Evolutionary conservation across 495 filamentous ascomycete species (phyloP).

Genomic region (Aspergillus bertholletiae): DNA sequence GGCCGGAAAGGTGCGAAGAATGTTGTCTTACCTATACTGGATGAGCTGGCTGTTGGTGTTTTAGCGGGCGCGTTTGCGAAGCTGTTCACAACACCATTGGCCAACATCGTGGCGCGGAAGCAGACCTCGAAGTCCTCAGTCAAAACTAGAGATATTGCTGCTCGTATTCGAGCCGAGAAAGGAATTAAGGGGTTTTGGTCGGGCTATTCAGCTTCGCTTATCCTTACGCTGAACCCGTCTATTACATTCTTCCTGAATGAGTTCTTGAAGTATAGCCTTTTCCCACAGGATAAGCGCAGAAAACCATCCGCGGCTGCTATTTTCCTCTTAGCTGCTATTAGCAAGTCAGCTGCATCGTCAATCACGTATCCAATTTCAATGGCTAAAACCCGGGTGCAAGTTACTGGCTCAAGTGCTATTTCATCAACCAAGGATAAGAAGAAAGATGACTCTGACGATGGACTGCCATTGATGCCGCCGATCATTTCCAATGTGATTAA

Average conservation of each 20-base stretch:
- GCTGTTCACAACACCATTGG: slow-evolving; percentile 74
- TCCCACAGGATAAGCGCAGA: slow-evolving; percentile 47
- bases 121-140: slow-evolving; percentile 61
- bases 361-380: slow-evolving; percentile 86
- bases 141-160: slow-evolving; percentile 54
- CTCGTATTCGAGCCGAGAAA: slow-evolving; percentile 63
- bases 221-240: slow-evolving; percentile 82
- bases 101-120: slow-evolving; percentile 79
- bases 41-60: slow-evolving; percentile 76
- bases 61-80: slow-evolving; percentile 75
- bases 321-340: slow-evolving; percentile 75
- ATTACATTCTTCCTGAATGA: slow-evolving; percentile 84
- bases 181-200: slow-evolving; percentile 83
- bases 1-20: slow-evolving; percentile 35
- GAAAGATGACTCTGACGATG: slow-evolving; percentile 16
- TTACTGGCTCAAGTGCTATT: slow-evolving; percentile 22
- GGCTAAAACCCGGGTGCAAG: slow-evolving; percentile 74
- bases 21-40: slow-evolving; percentile 54
- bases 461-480: slow-evolving; percentile 37
- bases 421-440: not conserved
- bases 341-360: slow-evolving; percentile 74
- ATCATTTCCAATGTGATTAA: slow-evolving; percentile 60
- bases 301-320: slow-evolving; percentile 51
- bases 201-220: slow-evolving; percentile 76
- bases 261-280: slow-evolving; percentile 55